Conservation (phyloP, 352 stramenopile species). For the Lagenidium giganteum region DNA sequence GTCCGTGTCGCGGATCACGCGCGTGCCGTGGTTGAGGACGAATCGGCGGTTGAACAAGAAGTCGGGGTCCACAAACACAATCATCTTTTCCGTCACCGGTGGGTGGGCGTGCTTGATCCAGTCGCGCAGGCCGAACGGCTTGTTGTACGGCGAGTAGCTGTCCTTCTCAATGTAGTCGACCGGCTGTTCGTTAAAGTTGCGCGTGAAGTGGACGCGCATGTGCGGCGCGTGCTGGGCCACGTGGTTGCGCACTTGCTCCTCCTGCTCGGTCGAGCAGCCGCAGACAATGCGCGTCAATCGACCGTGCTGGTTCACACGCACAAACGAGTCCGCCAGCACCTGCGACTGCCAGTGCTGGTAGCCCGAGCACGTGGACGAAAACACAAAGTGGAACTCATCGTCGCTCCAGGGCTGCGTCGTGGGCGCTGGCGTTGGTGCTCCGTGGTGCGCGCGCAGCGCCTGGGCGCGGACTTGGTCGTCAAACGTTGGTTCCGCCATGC, state of each 20-base stretch:
- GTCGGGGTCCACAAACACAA: conserved; percentile 66
- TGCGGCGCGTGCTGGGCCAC: conserved; percentile 30
- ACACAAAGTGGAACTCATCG: conserved; percentile 78
- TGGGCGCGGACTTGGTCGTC: too few species aligned
- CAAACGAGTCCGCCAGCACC: conserved; percentile 61
- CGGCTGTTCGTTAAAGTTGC: conserved; percentile 37
- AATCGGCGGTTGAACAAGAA: conserved; percentile 74
- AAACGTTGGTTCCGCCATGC: too few species aligned
- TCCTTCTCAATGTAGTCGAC: conserved; percentile 17
- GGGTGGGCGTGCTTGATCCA: conserved; percentile 65
- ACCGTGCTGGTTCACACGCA: conserved; percentile 45
- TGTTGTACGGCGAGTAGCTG: conserved; percentile 57
- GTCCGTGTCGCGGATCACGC: conserved; percentile 40
- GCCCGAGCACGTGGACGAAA: conserved; percentile 54
- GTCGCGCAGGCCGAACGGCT: conserved; percentile 64
- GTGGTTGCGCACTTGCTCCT: conserved; percentile 30
- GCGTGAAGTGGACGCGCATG: conserved; percentile 51
- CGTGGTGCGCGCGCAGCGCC: too few species aligned
- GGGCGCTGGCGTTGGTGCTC: too few species aligned
- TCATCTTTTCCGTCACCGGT: conserved; percentile 37
- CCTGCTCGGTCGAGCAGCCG: conserved; percentile 39
- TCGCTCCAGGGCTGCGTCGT: too few species aligned
- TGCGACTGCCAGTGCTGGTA: conserved; percentile 75
- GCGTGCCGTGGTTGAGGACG: conserved; percentile 42
- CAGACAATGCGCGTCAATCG: conserved; percentile 65